Conservation (phyloP, 1,284 basidiomycete species). For the Sphaerobolus stellatus region DNA sequence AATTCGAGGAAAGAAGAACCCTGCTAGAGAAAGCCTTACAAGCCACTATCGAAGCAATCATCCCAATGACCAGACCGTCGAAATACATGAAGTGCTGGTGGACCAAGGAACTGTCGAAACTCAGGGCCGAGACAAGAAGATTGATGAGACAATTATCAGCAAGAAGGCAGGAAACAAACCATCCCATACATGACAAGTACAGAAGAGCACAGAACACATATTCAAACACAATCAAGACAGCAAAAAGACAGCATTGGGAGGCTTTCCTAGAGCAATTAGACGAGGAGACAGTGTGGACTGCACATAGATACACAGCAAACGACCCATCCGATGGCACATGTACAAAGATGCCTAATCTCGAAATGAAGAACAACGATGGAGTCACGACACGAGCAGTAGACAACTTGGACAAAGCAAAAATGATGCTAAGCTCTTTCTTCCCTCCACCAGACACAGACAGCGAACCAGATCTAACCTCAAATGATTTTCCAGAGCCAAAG, state of each 20-base stretch:
- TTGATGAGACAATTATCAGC: no score
- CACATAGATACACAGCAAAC: not conserved
- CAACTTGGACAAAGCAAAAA: not conserved
- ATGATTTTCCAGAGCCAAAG: not conserved
- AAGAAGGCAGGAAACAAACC: not conserved
- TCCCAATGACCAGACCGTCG: no score
- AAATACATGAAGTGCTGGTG: no score
- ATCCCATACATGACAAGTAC: not conserved
- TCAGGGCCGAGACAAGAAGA: no score
- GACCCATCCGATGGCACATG: not conserved
- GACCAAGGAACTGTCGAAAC: no score
- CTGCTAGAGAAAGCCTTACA: no score
- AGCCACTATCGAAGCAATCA: no score
- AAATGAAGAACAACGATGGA: not conserved
- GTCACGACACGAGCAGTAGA: not conserved
- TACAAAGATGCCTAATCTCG: not conserved
- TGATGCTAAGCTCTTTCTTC: not conserved
- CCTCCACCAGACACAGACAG: not conserved
- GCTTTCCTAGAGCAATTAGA: not conserved
- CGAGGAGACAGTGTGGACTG: not conserved
- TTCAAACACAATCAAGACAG: not conserved
- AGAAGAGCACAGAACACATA: not conserved
- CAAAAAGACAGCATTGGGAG: not conserved
- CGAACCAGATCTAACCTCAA: not conserved
- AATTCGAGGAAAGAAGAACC: no score